Evolutionary conservation across 306 rosid genomes (phyloP).

Genomic region (Quercus variabilis): DNA sequence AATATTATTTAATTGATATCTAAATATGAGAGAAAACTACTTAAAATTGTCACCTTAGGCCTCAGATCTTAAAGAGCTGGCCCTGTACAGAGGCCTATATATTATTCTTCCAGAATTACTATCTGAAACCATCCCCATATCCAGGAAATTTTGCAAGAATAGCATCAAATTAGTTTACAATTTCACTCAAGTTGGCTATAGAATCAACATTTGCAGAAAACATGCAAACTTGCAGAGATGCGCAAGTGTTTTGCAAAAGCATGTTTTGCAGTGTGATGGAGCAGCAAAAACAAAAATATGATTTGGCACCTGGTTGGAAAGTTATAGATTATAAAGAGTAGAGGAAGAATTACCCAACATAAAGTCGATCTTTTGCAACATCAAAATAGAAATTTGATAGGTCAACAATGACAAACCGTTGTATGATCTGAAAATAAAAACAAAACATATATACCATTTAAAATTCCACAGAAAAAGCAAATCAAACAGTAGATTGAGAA

Average conservation of each 20-base stretch:
- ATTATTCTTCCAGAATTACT: neutral
- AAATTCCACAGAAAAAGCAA: constrained; percentile 8
- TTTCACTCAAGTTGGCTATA: neutral
- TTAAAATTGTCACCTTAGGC: no score
- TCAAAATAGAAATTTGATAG: constrained; percentile 92
- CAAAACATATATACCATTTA: neutral
- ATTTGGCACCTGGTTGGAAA: no score
- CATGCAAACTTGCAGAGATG: neutral
- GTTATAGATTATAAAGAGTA: neutral
- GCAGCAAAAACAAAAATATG: no score
- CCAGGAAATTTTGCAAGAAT: neutral
- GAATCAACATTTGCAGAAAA: neutral
- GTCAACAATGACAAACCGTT: constrained; percentile 93
- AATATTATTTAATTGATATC: no score
- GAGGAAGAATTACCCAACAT: constrained; percentile 63
- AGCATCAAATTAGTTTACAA: neutral
- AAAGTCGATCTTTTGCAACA: constrained; percentile 97
- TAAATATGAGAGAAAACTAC: no score
- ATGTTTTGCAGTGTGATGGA: neutral
- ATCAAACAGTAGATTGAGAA: constrained; percentile 14
- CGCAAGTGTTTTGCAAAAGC: neutral
- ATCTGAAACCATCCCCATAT: neutral
- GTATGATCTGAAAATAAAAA: constrained; percentile 64
- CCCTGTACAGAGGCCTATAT: neutral
- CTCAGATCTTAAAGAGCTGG: no score